These are phyloP conservation scores for Rhizoclosmatium sp. DNA, from an alignment of 192 early-diverging fungal genomes.

Conservation along the genomic window DNA sequence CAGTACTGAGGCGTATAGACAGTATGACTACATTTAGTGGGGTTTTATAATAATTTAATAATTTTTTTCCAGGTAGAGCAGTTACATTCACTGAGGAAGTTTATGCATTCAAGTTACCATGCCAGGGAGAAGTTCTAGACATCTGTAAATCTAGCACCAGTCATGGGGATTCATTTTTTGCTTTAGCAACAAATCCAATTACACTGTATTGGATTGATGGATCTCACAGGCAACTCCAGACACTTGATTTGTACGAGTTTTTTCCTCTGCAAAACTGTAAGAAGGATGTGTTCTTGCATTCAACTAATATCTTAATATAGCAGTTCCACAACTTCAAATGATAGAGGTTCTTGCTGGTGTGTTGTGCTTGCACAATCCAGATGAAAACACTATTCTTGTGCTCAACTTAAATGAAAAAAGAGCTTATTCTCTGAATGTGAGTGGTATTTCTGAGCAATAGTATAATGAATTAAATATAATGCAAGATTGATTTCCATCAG, in stretches of 20 bases:
- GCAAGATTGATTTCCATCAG: background rate
- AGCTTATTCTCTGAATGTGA: slow-evolving; percentile 28
- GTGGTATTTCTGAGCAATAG: background rate
- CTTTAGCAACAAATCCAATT: slow-evolving; percentile 71
- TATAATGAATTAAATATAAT: background rate
- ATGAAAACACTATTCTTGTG: slow-evolving; percentile 62
- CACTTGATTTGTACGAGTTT: slow-evolving; percentile 75
- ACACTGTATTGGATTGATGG: slow-evolving; percentile 58
- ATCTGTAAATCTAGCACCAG: slow-evolving; percentile 42
- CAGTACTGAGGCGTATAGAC: slow-evolving; percentile 9
- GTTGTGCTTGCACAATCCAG: slow-evolving; percentile 67
- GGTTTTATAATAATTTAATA: background rate
- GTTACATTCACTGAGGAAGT: slow-evolving; percentile 70
- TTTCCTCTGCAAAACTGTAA: slow-evolving; percentile 58
- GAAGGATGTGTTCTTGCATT: background rate
- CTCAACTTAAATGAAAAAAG: slow-evolving; percentile 24
- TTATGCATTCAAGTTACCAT: slow-evolving; percentile 71
- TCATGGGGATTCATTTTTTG: slow-evolving; percentile 62
- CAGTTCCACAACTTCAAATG: slow-evolving; percentile 36
- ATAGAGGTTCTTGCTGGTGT: slow-evolving; percentile 37
- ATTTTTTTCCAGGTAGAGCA: background rate
- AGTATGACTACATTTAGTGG: background rate
- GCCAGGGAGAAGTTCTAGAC: slow-evolving; percentile 72
- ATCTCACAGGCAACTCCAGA: slow-evolving; percentile 56
- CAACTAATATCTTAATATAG: slow-evolving; percentile 28